These are phyloP conservation scores for Lepidium sativum DNA, from an alignment of 345 rosid species.

Conservation along the genomic window DNA sequence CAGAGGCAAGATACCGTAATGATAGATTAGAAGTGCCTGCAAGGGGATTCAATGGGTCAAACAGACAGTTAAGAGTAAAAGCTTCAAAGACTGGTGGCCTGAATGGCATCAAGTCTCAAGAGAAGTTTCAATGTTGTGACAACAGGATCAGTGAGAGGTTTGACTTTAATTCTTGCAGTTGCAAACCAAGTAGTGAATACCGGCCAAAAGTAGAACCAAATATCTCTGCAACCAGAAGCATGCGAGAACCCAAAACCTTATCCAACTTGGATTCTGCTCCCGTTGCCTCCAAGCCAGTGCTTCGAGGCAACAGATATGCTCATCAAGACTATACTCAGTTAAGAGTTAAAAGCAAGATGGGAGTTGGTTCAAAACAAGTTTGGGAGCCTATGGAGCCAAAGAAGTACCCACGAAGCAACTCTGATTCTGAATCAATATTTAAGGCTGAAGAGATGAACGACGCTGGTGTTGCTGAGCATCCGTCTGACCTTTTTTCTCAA, in stretches of 20 bases:
- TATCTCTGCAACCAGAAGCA: constrained; percentile 42
- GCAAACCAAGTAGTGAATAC: constrained; percentile 47
- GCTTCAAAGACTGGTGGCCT: constrained; percentile 40
- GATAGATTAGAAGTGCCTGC: constrained; percentile 51
- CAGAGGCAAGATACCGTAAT: constrained; percentile 48
- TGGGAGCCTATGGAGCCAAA: constrained; percentile 81
- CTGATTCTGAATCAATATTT: constrained; percentile 38
- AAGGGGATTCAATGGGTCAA: constrained; percentile 46
- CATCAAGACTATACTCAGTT: constrained; percentile 43
- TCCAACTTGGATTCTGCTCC: constrained; percentile 41
- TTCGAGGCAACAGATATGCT: constrained; percentile 49
- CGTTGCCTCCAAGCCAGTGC: constrained; percentile 58
- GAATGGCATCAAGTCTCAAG: constrained; percentile 45
- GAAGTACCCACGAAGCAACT: constrained; percentile 56
- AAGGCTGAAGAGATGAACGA: constrained; percentile 30
- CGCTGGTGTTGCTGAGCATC: constrained; percentile 19
- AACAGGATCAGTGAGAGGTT: constrained; percentile 48
- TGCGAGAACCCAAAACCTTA: constrained; percentile 41
- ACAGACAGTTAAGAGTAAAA: constrained; percentile 43
- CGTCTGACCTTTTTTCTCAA: background rate
- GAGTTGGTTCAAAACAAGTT: constrained; percentile 43
- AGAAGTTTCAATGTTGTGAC: constrained; percentile 45
- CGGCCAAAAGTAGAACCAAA: constrained; percentile 50
- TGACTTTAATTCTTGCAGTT: constrained; percentile 55
- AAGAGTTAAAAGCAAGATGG: constrained; percentile 49